Percentiles rank a stretch among this genome's conserved stretches.
These are phyloP conservation scores for Plasmodium sp. DNA, from an alignment of 169 alveolate genomes.

Conservation along the genomic window DNA sequence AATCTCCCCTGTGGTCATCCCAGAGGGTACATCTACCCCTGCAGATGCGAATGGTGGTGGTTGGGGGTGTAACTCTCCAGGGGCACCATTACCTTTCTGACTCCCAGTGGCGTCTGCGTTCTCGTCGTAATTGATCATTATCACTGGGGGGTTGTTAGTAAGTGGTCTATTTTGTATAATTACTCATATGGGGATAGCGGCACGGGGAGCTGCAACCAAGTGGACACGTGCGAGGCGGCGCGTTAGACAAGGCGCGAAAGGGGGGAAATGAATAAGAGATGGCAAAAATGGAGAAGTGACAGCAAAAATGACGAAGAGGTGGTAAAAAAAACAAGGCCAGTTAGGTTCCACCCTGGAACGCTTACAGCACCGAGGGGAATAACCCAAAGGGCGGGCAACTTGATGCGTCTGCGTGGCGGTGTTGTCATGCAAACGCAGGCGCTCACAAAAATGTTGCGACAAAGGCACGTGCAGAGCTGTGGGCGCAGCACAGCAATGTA, in stretches of 20 bases:
- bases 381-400: neutral
- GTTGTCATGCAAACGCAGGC: neutral
- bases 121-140: slow-evolving; percentile 21
- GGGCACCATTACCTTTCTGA: slow-evolving; percentile 3
- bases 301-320: no score
- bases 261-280: neutral
- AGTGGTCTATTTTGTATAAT: neutral
- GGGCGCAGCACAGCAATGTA: neutral
- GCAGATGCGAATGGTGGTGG: neutral
- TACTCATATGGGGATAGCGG: neutral
- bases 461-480: neutral
- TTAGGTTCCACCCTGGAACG: neutral
- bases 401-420: neutral
- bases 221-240: neutral
- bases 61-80: neutral
- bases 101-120: neutral
- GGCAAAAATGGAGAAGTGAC: no score
- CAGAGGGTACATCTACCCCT: neutral
- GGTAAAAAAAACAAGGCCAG: neutral
- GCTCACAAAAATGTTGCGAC: neutral
- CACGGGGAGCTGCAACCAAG: neutral
- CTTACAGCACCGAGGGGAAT: neutral
- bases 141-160: neutral
- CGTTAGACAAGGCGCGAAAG: neutral
- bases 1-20: neutral